Evolutionary conservation across 495 filamentous ascomycete species (phyloP).

Genomic region (Hyaloscypha finlandica): DNA sequence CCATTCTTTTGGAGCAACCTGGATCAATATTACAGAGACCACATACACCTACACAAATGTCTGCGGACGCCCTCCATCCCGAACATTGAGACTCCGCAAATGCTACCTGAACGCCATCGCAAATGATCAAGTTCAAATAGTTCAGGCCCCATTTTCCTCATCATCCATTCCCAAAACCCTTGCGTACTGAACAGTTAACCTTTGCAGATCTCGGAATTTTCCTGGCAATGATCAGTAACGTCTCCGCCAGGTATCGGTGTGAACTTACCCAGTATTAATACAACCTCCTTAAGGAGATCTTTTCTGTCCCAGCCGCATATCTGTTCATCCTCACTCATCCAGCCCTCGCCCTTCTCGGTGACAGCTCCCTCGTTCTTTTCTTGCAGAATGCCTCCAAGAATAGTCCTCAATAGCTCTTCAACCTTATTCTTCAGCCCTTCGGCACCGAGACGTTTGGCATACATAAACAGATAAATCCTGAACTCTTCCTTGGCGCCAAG

Average conservation of each 20-base stretch:
- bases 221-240: slow-evolving; percentile 51
- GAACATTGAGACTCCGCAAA: slow-evolving; percentile 12
- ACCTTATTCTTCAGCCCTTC: slow-evolving; percentile 87
- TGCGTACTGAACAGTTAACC: slow-evolving; percentile 89
- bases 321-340: slow-evolving; percentile 61
- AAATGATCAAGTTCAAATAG: slow-evolving; percentile 3
- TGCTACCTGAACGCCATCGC: slow-evolving; percentile 29
- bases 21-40: not conserved
- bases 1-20: not conserved
- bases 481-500: slow-evolving; percentile 90
- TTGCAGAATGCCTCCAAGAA: slow-evolving; percentile 71
- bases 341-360: slow-evolving; percentile 49
- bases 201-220: slow-evolving; percentile 89
- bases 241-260: not conserved
- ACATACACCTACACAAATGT: slow-evolving; percentile 13
- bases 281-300: slow-evolving; percentile 83
- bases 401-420: slow-evolving; percentile 80
- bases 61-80: slow-evolving; percentile 7
- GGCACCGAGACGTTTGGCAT: slow-evolving; percentile 89
- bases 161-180: slow-evolving; percentile 64
- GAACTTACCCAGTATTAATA: slow-evolving; percentile 85
- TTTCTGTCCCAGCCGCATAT: slow-evolving; percentile 88
- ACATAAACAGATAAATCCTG: slow-evolving; percentile 89
- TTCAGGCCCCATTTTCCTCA: slow-evolving; percentile 31
- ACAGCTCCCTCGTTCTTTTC: slow-evolving; percentile 45